These are phyloP conservation scores for Candida andamanensis DNA, from an alignment of 805 yeast species.

Conservation along the genomic window DNA sequence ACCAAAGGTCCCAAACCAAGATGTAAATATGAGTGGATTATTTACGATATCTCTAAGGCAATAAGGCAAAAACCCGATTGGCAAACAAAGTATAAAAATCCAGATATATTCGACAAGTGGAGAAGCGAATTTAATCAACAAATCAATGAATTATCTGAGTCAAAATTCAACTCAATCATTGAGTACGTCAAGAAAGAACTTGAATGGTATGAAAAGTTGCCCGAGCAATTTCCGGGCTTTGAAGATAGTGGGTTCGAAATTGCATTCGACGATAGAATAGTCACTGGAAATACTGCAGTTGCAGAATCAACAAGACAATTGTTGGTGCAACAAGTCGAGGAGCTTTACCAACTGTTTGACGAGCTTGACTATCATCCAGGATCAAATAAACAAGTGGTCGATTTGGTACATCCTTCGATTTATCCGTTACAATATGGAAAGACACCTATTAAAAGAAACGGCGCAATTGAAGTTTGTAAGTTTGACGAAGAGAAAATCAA, in stretches of 20 bases:
- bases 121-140: slow-evolving; percentile 14
- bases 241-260: slow-evolving; percentile 11
- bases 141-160: slow-evolving; percentile 11
- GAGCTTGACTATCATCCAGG: slow-evolving; percentile 33
- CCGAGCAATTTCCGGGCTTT: slow-evolving; percentile 8
- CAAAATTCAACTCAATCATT: too few species aligned
- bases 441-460: slow-evolving; percentile 15
- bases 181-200: slow-evolving; percentile 25
- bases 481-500: slow-evolving; percentile 5
- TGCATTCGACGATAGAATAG: slow-evolving; percentile 17
- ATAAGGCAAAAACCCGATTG: slow-evolving; percentile 17
- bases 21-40: neutral
- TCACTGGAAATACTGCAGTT: slow-evolving; percentile 16
- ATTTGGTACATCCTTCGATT: slow-evolving; percentile 39
- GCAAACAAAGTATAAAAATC: slow-evolving; percentile 14
- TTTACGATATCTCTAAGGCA: slow-evolving; percentile 10
- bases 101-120: slow-evolving; percentile 16
- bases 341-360: slow-evolving; percentile 13
- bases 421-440: slow-evolving; percentile 28
- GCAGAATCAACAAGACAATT: slow-evolving; percentile 5
- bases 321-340: slow-evolving; percentile 11
- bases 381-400: slow-evolving; percentile 30
- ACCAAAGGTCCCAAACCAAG: too few species aligned
- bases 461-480: slow-evolving; percentile 6
- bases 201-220: slow-evolving; percentile 20